Base-by-base conservation (phyloP, 2,329 filamentous ascomycete genomes). In the Fusarium coicis region DNA sequence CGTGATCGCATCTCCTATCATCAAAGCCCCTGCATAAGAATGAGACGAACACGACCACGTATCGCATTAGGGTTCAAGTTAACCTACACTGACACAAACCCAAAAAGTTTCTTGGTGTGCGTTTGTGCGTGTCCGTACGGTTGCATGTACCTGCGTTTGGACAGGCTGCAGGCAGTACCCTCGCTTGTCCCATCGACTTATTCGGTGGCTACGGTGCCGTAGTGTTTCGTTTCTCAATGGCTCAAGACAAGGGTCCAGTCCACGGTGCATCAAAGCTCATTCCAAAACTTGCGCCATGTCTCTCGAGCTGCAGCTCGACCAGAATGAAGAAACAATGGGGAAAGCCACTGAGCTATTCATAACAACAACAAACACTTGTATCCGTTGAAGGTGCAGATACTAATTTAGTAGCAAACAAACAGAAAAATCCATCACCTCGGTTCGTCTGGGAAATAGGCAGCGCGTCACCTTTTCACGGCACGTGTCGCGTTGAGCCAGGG, bases 201-300 rank as follows among this genome's bases (percentile, higher is more conserved):
- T 73, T 73, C 36, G 56, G 60, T 70, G 66, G 61, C 70, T 73
- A 57, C 40, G 40, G 47, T 57, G 46, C 55, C 43, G 23, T 52
- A 74, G 71, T 71, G 71, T 74, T 74, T 74, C 71, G 71, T 74
- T 74, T 74, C 71, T 49, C 46, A 55, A 57, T 70, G 68, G 63
- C 42, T 67, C 56, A 16, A 34, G 36, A 70, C 59, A 70, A 72
- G 63, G 70, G 66, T 67, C 57, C 37, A 58, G 66, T 67, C 54
- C 37, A 58, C 26, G 50, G 36, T 34, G 21, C 34, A 61, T 53
- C 49, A 68, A 59, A 64, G 58, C 58, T 58, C 71, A 74, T 74
- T 74, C 71, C 71, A 74, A 61, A 68, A 44, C 28, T n/a, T 32
- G 42, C 42, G 66, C 64, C 66, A 68, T 55, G 44, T 60, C 62